Conservation (phyloP, 306 rosid genomes). For the Pyrus pyrifolia region DNA sequence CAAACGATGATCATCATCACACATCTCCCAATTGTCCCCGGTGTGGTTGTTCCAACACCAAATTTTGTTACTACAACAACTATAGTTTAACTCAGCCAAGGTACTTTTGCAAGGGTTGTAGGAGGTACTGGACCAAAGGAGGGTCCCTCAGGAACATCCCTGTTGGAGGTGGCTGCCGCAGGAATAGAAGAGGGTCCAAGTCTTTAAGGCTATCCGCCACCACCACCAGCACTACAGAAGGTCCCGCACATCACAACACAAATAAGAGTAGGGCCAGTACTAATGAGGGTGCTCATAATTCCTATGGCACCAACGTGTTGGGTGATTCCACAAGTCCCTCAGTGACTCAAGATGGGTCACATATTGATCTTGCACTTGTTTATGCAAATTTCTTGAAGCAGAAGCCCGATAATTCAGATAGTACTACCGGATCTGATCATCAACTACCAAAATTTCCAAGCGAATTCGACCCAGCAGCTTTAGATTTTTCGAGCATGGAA, state of each 20-base stretch:
- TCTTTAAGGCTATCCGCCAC: slow-evolving; percentile 17
- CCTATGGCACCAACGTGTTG: slow-evolving; percentile 11
- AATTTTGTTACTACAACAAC: slow-evolving; percentile 82
- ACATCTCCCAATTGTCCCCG: slow-evolving; percentile 67
- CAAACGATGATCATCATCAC: slow-evolving; percentile 34
- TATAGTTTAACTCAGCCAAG: slow-evolving; percentile 79
- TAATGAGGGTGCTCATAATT: background rate
- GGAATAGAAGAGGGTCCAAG: slow-evolving; percentile 23
- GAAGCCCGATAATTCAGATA: slow-evolving; percentile 33
- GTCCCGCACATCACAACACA: background rate
- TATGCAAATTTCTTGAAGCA: slow-evolving; percentile 68
- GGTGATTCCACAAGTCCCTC: slow-evolving; percentile 32
- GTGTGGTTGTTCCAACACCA: slow-evolving; percentile 74
- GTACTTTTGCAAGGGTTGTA: slow-evolving; percentile 75
- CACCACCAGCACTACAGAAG: background rate
- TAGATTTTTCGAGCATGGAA: slow-evolving; percentile 27
- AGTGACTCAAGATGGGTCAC: slow-evolving; percentile 33
- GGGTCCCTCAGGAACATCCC: slow-evolving; percentile 78
- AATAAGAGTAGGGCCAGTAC: background rate
- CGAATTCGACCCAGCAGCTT: slow-evolving; percentile 27
- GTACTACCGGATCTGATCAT: slow-evolving; percentile 13
- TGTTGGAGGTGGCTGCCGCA: slow-evolving; percentile 50
- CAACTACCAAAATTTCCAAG: slow-evolving; percentile 22
- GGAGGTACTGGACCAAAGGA: slow-evolving; percentile 84
- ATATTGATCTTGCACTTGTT: slow-evolving; percentile 70